These are phyloP conservation scores for Brachypodium distachyon DNA, from an alignment of 202 grass and related monocot genomes.

Conservation along the genomic window DNA sequence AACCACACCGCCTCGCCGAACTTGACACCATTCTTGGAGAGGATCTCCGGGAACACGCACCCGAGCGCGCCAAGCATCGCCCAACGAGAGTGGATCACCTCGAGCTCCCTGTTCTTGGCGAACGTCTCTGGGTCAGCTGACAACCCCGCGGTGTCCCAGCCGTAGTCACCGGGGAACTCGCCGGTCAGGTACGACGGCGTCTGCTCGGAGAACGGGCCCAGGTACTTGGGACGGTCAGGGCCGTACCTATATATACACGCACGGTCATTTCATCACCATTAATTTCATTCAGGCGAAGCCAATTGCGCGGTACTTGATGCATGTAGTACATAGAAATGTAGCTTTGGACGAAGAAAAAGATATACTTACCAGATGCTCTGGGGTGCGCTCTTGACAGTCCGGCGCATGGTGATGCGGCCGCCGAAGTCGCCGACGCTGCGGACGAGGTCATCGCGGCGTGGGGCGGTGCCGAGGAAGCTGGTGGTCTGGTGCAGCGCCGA, in stretches of 20 bases:
- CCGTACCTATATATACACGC: conserved; percentile 52
- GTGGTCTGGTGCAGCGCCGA: conserved; percentile 67
- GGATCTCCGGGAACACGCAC: conserved; percentile 77
- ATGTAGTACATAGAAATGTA: not conserved
- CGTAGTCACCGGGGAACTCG: conserved; percentile 92
- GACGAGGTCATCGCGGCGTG: conserved; percentile 42
- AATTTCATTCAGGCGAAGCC: not conserved
- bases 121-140: conserved; percentile 93
- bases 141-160: conserved; percentile 84
- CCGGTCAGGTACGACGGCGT: conserved; percentile 82
- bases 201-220: conserved; percentile 96
- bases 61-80: conserved; percentile 91
- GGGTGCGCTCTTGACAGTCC: conserved; percentile 65
- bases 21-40: conserved; percentile 77
- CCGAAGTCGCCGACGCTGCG: conserved; percentile 35
- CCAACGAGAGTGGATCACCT: conserved; percentile 91
- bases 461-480: conserved; percentile 50
- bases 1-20: conserved; percentile 96
- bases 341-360: not conserved
- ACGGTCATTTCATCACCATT: too few relatives aligned
- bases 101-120: conserved; percentile 70
- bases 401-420: conserved; percentile 92
- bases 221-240: conserved; percentile 82
- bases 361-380: conserved; percentile 77
- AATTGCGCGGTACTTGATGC: not conserved